A percentile compares a stretch with the other conserved stretches of the same genome.
Conservation (phyloP, 371 early-diverging fungal genomes). For the Chytridiales sp. region DNA sequence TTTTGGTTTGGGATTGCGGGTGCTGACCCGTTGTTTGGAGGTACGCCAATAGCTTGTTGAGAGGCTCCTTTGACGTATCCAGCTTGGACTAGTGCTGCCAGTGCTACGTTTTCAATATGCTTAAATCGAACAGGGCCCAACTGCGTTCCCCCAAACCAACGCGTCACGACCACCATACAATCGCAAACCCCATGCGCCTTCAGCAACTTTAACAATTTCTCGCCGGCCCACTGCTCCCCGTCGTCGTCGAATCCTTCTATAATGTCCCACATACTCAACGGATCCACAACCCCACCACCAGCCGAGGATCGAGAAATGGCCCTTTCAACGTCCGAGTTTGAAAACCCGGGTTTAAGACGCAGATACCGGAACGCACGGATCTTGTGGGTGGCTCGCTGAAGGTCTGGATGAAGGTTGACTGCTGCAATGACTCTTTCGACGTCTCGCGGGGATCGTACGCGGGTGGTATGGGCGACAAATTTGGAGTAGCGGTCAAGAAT, state of each 20-base stretch:
- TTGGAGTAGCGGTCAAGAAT: slow-evolving; percentile 17
- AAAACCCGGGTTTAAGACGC: no score
- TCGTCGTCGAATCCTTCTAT: slow-evolving; percentile 33
- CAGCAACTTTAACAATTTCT: slow-evolving; percentile 18
- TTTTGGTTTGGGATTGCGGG: no score
- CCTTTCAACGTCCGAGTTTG: no score
- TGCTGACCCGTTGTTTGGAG: no score
- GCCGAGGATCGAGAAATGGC: no score
- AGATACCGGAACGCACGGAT: no score
- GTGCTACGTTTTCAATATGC: slow-evolving; percentile 22
- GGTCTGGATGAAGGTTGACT: not conserved
- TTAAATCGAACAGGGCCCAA: slow-evolving; percentile 29
- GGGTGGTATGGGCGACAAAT: slow-evolving; percentile 18
- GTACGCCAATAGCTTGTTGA: no score
- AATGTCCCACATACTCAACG: no score
- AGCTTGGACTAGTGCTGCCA: slow-evolving; percentile 16
- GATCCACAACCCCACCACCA: no score
- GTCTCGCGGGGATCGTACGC: slow-evolving; percentile 4
- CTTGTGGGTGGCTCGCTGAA: slow-evolving; percentile 1
- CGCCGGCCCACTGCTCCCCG: slow-evolving; percentile 29
- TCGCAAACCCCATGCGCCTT: slow-evolving; percentile 23
- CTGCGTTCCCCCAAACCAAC: slow-evolving; percentile 31
- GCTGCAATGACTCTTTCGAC: slow-evolving; percentile 4
- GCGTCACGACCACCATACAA: slow-evolving; percentile 23
- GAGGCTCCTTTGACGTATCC: no score